phyloP scores from a whole-genome alignment of 805 yeast species.

The Jamesozyma piceae region DNA sequence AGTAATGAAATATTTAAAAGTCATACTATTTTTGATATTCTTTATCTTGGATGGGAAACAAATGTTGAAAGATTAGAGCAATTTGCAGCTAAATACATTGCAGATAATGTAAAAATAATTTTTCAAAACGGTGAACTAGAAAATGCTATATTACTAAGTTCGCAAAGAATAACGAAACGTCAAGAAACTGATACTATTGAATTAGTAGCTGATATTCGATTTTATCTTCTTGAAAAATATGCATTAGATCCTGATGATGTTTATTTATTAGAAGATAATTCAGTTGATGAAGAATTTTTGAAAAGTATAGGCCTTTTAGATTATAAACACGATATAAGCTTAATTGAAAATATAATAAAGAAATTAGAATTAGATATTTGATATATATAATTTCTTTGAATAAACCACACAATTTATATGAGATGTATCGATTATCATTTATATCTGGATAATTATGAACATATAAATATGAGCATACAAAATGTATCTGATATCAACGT shows the following conservation, averaged over 20 bases:
- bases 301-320: slow-evolving; percentile 16
- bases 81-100: slow-evolving; percentile 49
- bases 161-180: slow-evolving; percentile 47
- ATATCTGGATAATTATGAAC: no score
- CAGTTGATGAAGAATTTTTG: slow-evolving; percentile 10
- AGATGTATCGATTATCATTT: no score
- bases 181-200: slow-evolving; percentile 76
- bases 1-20: slow-evolving; percentile 19
- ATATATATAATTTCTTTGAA: neutral
- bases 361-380: slow-evolving; percentile 3
- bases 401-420: no score
- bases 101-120: slow-evolving; percentile 38
- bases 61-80: slow-evolving; percentile 57
- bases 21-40: slow-evolving; percentile 44
- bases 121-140: slow-evolving; percentile 33
- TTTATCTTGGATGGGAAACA: slow-evolving; percentile 61
- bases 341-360: slow-evolving; percentile 32
- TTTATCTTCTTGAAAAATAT: slow-evolving; percentile 36
- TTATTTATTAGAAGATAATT: slow-evolving; percentile 17
- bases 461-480: no score
- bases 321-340: slow-evolving; percentile 29
- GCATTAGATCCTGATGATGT: slow-evolving; percentile 24
- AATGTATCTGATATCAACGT: no score
- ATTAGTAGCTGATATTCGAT: slow-evolving; percentile 67
- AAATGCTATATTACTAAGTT: slow-evolving; percentile 37